These are phyloP conservation scores for Aspergillus sp. DNA, from an alignment of 2,329 filamentous ascomycete species.

Conservation along the genomic window DNA sequence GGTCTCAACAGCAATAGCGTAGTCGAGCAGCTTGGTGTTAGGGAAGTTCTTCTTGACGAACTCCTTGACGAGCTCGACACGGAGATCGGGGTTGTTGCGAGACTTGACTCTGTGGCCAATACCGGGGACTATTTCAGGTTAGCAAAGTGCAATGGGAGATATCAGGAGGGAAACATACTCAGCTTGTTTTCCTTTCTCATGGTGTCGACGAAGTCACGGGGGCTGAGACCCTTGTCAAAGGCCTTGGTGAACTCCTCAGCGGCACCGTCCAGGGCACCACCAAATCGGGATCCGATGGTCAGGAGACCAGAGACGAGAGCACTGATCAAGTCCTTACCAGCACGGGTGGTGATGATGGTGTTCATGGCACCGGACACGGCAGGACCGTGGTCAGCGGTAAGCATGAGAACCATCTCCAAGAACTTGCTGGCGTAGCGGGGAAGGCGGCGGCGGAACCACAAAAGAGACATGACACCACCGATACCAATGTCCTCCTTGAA, in stretches of 20 bases:
- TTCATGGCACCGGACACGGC: constrained; percentile 99
- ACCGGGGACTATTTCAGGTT: constrained; percentile 65
- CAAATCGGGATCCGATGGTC: constrained; percentile 96
- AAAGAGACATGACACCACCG: constrained; percentile 97
- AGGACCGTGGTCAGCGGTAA: constrained; percentile 97
- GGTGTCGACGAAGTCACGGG: constrained; percentile 96
- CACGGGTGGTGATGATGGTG: constrained; percentile 99
- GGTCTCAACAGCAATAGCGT: constrained; percentile 93
- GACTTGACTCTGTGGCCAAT: constrained; percentile 99
- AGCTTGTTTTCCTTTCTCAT: constrained; percentile 99
- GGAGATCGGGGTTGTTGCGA: constrained; percentile 98
- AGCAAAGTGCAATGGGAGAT: constrained; percentile 12
- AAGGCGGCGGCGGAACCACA: constrained; percentile 98
- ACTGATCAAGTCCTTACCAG: constrained; percentile 96
- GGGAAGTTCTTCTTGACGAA: constrained; percentile 98
- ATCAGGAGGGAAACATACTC: constrained; percentile 48
- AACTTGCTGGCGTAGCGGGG: constrained; percentile 97
- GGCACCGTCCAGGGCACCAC: constrained; percentile 95
- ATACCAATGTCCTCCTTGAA: constrained; percentile 99
- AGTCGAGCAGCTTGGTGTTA: constrained; percentile 96
- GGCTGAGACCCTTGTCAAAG: constrained; percentile 95
- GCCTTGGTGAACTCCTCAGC: constrained; percentile 98
- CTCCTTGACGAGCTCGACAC: constrained; percentile 99
- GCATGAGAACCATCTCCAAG: constrained; percentile 99
- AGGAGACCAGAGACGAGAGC: constrained; percentile 93